Evolutionary conservation across 2,329 filamentous ascomycete genomes (phyloP).

Genomic region (Sclerotinia subarctica): DNA sequence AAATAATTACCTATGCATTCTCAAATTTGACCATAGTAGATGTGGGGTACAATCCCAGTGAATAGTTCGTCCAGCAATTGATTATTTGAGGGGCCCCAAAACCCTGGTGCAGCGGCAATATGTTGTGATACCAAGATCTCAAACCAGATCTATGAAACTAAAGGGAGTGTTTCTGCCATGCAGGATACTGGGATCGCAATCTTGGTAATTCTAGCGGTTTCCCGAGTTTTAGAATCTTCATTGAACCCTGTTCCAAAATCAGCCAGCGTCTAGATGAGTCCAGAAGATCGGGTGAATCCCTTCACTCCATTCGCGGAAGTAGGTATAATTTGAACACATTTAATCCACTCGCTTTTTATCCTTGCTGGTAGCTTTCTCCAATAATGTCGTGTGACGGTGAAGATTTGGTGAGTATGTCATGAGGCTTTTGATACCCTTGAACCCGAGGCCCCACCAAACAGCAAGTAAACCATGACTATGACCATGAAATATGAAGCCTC

Average conservation of each 20-base stretch:
- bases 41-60: slow-evolving; percentile 5
- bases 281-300: slow-evolving; percentile 9
- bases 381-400: neutral
- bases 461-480: neutral
- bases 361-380: neutral
- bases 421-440: neutral
- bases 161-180: neutral
- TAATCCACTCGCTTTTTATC: neutral
- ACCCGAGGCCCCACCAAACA: neutral
- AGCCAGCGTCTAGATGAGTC: slow-evolving; percentile 4
- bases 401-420: neutral
- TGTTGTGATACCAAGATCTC: slow-evolving; percentile 10
- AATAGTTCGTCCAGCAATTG: neutral
- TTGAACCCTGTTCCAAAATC: neutral
- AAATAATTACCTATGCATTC: neutral
- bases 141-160: slow-evolving; percentile 4
- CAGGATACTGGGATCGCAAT: neutral
- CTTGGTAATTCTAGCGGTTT: neutral
- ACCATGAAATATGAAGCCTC: neutral
- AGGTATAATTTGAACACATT: neutral
- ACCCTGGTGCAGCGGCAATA: slow-evolving; percentile 9
- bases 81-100: neutral
- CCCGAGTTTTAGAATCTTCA: neutral
- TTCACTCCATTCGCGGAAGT: neutral
- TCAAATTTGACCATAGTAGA: neutral